Percentiles rank a stretch among this genome's conserved stretches.
Conservation (phyloP, 257 asterid species). For the Salvia splendens region DNA sequence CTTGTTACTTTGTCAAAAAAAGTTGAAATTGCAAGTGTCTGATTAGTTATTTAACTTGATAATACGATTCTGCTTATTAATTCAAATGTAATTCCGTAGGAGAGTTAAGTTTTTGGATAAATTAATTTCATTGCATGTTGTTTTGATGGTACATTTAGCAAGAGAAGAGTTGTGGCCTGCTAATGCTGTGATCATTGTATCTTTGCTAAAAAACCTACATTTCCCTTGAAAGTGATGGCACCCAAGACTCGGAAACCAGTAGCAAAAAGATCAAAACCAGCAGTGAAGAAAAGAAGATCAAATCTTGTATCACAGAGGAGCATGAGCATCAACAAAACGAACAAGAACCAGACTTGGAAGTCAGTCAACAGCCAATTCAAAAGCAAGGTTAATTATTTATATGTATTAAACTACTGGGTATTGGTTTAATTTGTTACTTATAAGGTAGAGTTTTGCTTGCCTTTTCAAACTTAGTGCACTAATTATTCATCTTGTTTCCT, state of each 20-base stretch:
- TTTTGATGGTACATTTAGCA: neutral
- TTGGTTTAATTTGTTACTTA: neutral
- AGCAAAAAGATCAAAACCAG: neutral
- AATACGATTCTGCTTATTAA: neutral
- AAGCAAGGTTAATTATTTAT: slow-evolving; percentile 5
- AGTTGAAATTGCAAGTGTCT: neutral
- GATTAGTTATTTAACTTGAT: neutral
- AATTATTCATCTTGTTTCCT: neutral
- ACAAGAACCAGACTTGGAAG: slow-evolving; percentile 5
- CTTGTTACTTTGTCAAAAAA: neutral
- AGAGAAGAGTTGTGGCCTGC: neutral
- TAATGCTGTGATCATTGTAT: neutral
- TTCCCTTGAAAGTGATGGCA: slow-evolving; percentile 9
- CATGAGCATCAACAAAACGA: neutral
- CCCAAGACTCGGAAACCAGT: neutral
- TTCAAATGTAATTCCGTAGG: neutral
- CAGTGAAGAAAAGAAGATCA: neutral
- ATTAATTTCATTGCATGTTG: neutral
- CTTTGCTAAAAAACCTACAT: neutral
- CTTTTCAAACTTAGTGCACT: neutral
- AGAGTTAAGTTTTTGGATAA: neutral
- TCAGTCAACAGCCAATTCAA: neutral
- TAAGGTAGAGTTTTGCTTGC: slow-evolving; percentile 1
- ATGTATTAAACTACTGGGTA: neutral
- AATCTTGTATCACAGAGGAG: neutral